Percentiles rank a stretch among this genome's conserved stretches.
phyloP scores from a whole-genome alignment of 2,329 filamentous ascomycete species.

The Trichoderma koningii region DNA sequence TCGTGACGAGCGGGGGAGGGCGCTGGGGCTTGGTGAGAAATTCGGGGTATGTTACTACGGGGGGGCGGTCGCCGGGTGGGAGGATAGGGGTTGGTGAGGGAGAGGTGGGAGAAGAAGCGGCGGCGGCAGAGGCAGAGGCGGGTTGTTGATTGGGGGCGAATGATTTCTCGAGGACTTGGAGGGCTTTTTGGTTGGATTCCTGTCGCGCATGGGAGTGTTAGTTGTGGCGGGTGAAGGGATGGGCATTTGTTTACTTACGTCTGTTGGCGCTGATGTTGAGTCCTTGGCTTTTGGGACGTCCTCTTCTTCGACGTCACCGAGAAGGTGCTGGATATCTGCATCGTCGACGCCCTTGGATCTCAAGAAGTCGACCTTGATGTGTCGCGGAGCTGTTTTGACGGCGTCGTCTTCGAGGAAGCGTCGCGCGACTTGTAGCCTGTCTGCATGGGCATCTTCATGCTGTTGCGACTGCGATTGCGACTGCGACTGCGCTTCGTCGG shows the following conservation, averaged over 20 bases:
- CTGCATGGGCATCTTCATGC: slow-evolving; percentile 29
- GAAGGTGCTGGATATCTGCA: slow-evolving; percentile 67
- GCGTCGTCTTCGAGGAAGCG: slow-evolving; percentile 75
- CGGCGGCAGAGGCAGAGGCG: slow-evolving; percentile 31
- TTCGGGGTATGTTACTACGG: slow-evolving; percentile 71
- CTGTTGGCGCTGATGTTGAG: background rate
- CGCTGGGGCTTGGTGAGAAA: slow-evolving; percentile 61
- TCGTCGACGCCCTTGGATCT: slow-evolving; percentile 71
- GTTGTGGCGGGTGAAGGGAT: background rate
- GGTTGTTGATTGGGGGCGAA: slow-evolving; percentile 19
- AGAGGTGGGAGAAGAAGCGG: background rate
- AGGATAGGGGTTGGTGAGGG: slow-evolving; percentile 15
- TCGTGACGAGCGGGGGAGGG: slow-evolving; percentile 64
- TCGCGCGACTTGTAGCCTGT: slow-evolving; percentile 63
- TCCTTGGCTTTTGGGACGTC: background rate
- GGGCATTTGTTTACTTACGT: background rate
- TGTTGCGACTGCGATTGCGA: slow-evolving; percentile 30
- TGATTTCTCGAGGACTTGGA: slow-evolving; percentile 16
- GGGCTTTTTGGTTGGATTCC: slow-evolving; percentile 12
- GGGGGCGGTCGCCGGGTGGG: slow-evolving; percentile 49
- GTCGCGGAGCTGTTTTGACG: slow-evolving; percentile 67
- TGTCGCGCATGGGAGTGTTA: background rate
- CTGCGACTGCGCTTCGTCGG: slow-evolving; percentile 19
- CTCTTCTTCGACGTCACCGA: slow-evolving; percentile 43
- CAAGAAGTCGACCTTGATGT: slow-evolving; percentile 76